phyloP scores from a whole-genome alignment of 129 eudicot genomes.

The Arctium minus region DNA sequence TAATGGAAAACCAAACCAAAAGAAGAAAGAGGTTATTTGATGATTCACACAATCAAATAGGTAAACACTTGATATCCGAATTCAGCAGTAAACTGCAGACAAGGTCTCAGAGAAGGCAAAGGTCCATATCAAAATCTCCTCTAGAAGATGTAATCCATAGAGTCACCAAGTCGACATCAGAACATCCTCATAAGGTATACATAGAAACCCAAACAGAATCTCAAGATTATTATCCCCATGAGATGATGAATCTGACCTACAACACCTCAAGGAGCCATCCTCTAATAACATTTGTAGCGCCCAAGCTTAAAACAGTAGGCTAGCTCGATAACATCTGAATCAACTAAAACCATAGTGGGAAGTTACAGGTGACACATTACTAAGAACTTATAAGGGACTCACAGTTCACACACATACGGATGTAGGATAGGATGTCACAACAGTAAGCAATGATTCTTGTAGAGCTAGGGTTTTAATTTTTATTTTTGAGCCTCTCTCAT shows the following conservation, averaged over 20 bases:
- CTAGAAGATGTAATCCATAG: not conserved
- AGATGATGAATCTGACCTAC: not conserved
- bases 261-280: not conserved
- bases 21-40: not conserved
- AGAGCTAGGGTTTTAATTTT: not conserved
- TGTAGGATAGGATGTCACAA: not conserved
- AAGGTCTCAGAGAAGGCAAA: not conserved
- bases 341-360: not conserved
- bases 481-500: not conserved
- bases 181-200: not conserved
- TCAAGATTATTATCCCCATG: not conserved
- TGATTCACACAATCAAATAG: not conserved
- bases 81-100: not conserved
- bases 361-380: not conserved
- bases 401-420: not conserved
- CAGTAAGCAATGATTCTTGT: not conserved
- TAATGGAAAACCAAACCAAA: not conserved
- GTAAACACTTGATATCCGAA: not conserved
- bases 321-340: not conserved
- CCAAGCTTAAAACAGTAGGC: not conserved
- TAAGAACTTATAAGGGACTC: not conserved
- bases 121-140: not conserved
- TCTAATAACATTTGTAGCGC: not conserved
- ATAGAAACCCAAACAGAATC: not conserved
- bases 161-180: not conserved